These are phyloP conservation scores for Chimonanthus praecox DNA, from an alignment of 164 flowering plant species.

Conservation along the genomic window DNA sequence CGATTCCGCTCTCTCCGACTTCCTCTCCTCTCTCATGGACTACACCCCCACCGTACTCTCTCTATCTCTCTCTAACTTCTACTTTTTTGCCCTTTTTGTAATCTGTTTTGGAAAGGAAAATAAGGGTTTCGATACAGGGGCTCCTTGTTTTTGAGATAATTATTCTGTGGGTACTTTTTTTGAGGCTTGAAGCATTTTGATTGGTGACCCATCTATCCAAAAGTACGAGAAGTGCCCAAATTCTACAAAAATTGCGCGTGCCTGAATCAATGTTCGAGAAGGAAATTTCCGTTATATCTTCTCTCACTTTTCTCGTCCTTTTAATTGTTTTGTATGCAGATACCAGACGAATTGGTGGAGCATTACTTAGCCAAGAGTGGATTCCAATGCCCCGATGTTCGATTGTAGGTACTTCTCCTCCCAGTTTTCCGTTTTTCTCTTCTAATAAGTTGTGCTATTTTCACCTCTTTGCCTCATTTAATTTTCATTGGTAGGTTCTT, in stretches of 20 bases:
- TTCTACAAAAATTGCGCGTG: too few species aligned
- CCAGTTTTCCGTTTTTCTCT: not conserved
- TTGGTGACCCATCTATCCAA: too few species aligned
- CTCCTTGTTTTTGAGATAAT: too few species aligned
- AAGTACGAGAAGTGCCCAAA: too few species aligned
- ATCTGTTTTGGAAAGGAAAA: too few species aligned
- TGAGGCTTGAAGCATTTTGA: too few species aligned
- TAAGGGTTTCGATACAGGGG: not conserved
- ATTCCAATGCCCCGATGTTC: slow-evolving; percentile 87
- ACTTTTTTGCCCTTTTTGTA: not conserved
- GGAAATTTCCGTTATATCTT: not conserved
- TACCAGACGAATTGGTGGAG: slow-evolving; percentile 92
- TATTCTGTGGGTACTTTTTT: too few species aligned
- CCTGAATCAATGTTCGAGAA: not conserved
- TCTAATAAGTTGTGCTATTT: not conserved
- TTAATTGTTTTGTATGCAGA: slow-evolving; percentile 32
- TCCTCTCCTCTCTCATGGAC: slow-evolving; percentile 83
- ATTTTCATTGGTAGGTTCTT: not conserved
- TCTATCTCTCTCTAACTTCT: not conserved
- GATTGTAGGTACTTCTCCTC: slow-evolving; percentile 61
- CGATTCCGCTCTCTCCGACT: slow-evolving; percentile 70
- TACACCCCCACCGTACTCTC: slow-evolving; percentile 79
- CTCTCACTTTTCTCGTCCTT: not conserved
- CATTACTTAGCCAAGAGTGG: slow-evolving; percentile 89
- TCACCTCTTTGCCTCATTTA: not conserved